These are phyloP conservation scores for Termitomyces sp. DNA, from an alignment of 768 basidiomycete species.

Conservation along the genomic window DNA sequence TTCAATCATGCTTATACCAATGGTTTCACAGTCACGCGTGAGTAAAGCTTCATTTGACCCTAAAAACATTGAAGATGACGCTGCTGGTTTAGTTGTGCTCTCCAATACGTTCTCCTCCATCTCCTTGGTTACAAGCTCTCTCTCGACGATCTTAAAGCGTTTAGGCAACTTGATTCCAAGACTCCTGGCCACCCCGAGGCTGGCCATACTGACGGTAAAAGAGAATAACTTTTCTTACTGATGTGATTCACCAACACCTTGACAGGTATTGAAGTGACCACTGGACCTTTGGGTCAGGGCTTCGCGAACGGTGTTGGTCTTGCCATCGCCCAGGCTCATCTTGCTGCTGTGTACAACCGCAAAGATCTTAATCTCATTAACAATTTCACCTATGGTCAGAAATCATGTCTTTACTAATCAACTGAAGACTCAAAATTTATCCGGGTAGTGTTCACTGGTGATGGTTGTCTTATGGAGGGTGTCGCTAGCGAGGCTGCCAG, in stretches of 20 bases:
- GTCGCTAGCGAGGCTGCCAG: slow-evolving; percentile 90
- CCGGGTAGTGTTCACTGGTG: slow-evolving; percentile 76
- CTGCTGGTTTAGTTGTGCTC: slow-evolving; percentile 65
- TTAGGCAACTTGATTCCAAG: slow-evolving; percentile 87
- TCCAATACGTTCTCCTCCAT: slow-evolving; percentile 91
- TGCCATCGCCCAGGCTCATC: slow-evolving; percentile 89
- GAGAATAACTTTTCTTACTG: background rate
- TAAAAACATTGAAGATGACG: background rate
- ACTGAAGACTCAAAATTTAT: slow-evolving; percentile 4
- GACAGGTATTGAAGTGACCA: slow-evolving; percentile 83
- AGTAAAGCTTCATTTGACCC: slow-evolving; percentile 24
- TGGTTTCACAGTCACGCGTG: slow-evolving; percentile 63
- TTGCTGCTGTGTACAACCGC: slow-evolving; percentile 88
- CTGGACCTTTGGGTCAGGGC: slow-evolving; percentile 94
- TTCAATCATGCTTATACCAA: slow-evolving; percentile 9
- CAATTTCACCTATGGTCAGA: slow-evolving; percentile 84
- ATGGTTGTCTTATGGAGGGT: slow-evolving; percentile 98
- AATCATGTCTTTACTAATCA: background rate
- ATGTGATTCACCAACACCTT: background rate
- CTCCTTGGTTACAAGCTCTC: slow-evolving; percentile 90
- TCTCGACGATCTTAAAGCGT: slow-evolving; percentile 88
- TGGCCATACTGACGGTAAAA: slow-evolving; percentile 46
- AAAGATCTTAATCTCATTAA: slow-evolving; percentile 76
- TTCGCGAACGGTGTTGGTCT: slow-evolving; percentile 92
- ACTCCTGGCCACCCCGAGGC: slow-evolving; percentile 94